phyloP scores from a whole-genome alignment of 208 protist species.

The Wallacemonas rigidus region DNA sequence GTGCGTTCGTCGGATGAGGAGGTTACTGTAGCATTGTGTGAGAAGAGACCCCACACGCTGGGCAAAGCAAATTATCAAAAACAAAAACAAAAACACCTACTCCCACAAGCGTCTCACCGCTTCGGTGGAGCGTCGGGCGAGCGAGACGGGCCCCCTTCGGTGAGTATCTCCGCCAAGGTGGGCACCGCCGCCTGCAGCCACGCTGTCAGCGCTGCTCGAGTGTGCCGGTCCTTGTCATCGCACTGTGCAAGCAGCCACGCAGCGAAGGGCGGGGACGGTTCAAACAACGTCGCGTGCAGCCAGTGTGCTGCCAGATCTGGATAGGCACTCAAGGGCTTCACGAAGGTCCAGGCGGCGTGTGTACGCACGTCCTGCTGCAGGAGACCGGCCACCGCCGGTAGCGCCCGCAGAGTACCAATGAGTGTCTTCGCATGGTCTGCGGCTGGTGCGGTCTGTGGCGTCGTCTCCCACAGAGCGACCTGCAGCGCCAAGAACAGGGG shows the following conservation, averaged over 20 bases:
- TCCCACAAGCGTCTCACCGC: no score
- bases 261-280: slow-evolving; percentile 23
- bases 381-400: background rate
- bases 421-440: background rate
- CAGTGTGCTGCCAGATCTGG: slow-evolving; percentile 32
- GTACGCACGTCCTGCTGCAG: background rate
- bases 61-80: no score
- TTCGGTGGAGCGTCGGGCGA: no score
- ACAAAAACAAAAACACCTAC: no score
- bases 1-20: no score
- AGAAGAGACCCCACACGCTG: no score
- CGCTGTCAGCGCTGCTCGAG: background rate
- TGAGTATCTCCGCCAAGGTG: no score
- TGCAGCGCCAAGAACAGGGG: slow-evolving; percentile 14
- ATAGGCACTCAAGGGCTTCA: slow-evolving; percentile 18
- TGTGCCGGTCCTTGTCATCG: slow-evolving; percentile 20
- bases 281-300: slow-evolving; percentile 36
- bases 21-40: no score
- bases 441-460: slow-evolving; percentile 3
- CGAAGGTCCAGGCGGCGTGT: slow-evolving; percentile 12
- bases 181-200: background rate
- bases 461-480: slow-evolving; percentile 5
- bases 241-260: slow-evolving; percentile 37
- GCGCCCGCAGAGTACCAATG: background rate
- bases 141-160: no score